Percentiles rank a stretch among this genome's conserved stretches.
Evolutionary conservation across 768 basidiomycete genomes (phyloP).

Genomic region (Russula olivacea): DNA sequence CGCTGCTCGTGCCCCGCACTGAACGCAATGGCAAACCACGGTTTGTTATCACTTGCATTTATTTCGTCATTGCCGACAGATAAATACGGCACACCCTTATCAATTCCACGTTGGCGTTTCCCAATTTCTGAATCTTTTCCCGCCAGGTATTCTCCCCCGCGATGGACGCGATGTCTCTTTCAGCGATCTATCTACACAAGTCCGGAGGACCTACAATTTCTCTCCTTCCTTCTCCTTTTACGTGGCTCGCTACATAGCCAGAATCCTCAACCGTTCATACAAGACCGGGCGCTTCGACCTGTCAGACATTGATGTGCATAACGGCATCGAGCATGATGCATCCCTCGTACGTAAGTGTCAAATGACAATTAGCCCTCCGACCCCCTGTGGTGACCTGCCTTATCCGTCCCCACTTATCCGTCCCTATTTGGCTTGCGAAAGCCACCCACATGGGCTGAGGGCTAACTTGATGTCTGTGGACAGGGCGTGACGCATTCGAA

Average conservation of each 20-base stretch:
- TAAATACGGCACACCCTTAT: background rate
- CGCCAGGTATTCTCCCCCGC: slow-evolving; percentile 42
- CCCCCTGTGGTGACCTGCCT: too few relatives aligned
- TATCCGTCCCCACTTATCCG: too few relatives aligned
- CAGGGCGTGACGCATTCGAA: slow-evolving; percentile 49
- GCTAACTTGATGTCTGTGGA: background rate
- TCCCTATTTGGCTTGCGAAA: too few relatives aligned
- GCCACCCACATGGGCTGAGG: background rate
- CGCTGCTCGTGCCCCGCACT: slow-evolving; percentile 68
- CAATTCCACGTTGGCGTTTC: background rate
- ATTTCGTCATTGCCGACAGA: too few relatives aligned
- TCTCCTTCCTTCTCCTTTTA: slow-evolving; percentile 59
- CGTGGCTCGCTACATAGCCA: slow-evolving; percentile 56
- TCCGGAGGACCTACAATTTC: slow-evolving; percentile 64
- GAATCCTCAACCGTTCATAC: slow-evolving; percentile 52
- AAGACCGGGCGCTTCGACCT: slow-evolving; percentile 55
- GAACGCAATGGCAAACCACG: slow-evolving; percentile 81
- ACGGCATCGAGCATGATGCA: slow-evolving; percentile 68
- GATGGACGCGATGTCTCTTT: slow-evolving; percentile 71
- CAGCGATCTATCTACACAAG: slow-evolving; percentile 35
- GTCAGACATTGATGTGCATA: slow-evolving; percentile 63
- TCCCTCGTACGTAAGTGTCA: slow-evolving; percentile 49
- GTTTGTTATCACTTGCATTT: slow-evolving; percentile 33
- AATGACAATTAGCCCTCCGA: too few relatives aligned
- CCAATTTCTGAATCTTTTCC: background rate